phyloP scores from a whole-genome alignment of 805 yeast genomes.

The Hanseniaspora taiwanica region DNA sequence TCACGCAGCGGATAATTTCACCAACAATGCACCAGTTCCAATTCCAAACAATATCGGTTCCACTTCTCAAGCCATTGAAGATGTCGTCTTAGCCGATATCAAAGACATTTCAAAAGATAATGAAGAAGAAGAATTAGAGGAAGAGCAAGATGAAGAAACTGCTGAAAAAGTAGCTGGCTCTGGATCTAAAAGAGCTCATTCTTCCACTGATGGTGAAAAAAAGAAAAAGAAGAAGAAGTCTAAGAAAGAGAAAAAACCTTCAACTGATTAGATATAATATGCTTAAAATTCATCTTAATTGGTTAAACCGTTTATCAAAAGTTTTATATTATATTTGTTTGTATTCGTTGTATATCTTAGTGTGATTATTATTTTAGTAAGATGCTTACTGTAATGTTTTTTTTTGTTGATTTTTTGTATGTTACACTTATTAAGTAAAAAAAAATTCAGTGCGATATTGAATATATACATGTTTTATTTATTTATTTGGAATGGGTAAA shows the following conservation, averaged over 20 bases:
- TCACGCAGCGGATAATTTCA: conserved; percentile 15
- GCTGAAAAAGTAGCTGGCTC: no score
- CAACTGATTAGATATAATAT: not conserved
- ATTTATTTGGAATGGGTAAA: conserved; percentile 1
- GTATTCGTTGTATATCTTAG: not conserved
- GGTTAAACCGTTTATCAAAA: no score
- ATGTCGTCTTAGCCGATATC: conserved; percentile 10
- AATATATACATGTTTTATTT: not conserved
- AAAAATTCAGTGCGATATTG: no score
- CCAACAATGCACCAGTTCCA: conserved; percentile 29
- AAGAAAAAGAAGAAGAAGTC: conserved; percentile 6
- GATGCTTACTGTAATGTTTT: no score
- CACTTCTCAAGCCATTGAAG: not conserved
- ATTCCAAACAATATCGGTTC: conserved; percentile 22
- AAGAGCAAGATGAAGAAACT: conserved; percentile 22
- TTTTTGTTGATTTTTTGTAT: no score
- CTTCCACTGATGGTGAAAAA: conserved; percentile 5
- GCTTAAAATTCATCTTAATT: no score
- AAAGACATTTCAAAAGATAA: conserved; percentile 26
- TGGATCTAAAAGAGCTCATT: conserved; percentile 3
- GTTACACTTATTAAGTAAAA: no score
- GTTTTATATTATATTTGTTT: conserved; percentile 1
- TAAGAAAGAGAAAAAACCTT: conserved; percentile 5
- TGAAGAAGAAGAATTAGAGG: conserved; percentile 41
- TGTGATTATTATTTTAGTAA: no score